Base-by-base conservation (phyloP, 495 filamentous ascomycete species). In the Apodospora peruviana region DNA sequence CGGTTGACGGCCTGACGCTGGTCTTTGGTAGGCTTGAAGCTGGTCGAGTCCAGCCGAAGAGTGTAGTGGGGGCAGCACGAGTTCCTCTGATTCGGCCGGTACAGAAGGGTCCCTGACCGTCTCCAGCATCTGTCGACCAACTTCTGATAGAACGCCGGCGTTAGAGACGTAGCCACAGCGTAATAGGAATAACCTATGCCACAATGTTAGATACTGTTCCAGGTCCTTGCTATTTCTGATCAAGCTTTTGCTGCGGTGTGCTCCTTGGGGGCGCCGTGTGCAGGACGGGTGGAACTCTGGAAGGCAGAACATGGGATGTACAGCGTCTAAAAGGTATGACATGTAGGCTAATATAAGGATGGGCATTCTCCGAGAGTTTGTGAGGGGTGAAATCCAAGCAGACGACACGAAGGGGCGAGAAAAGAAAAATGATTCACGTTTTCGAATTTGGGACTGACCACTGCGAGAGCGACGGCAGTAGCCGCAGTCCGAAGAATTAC, bases 21-120 rank as follows among this genome's bases (percentile, higher is more conserved):
- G 58, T 91, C 87, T 65, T 80, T 85, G 41, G 80, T 74, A 38
- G 91, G 69, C 56, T 81, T 80, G 67, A 87, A 93, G 32, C 72
- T 70, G 10, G 74, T 65, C 5, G 83, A 85, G 61, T 91, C 84
- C 40, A 96, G 75, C 45, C 93, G 84, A 53, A 97, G 83, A 1
- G 90, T 94, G 65, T 97, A 96, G 53, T 95, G 89, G n/a, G 90
- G 89, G 62, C 93, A 98, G 60, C 93, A 98, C 47, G 89, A 87
- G 47, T 82, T 70, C 39, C 70, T 77, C 57, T 84, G 80, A 66
- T 97, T 89, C 46, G 89, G 93, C 56, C 93, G 89, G 73, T 98
- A 98, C 55, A 96, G 78, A n/a, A 91, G 72, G n/a, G 74, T 80
- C 8, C 68, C 77, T 44, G 82, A 96, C 70, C 93, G 78, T 68